These are phyloP conservation scores for Xylaria acuta DNA, from an alignment of 495 filamentous ascomycete species.

Conservation along the genomic window DNA sequence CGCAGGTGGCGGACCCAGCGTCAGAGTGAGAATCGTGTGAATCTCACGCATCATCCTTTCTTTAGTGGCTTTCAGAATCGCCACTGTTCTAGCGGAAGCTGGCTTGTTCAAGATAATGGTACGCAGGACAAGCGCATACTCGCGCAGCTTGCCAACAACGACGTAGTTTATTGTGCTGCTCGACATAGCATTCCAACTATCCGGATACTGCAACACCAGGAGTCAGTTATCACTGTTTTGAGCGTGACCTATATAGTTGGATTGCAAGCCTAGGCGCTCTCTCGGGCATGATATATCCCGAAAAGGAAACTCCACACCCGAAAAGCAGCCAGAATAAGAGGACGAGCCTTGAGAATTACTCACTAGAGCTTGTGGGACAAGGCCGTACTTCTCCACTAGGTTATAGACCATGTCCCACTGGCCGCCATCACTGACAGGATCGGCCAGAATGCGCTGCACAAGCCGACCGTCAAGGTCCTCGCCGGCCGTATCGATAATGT, in stretches of 20 bases:
- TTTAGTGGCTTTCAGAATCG: conserved; percentile 59
- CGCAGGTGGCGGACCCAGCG: conserved; percentile 76
- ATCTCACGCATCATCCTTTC: conserved; percentile 77
- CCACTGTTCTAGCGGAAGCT: conserved; percentile 31
- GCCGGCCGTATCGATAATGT: conserved; percentile 73
- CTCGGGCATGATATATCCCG: too few species aligned
- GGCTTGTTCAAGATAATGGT: conserved; percentile 46
- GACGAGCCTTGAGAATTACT: not conserved
- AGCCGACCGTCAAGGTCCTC: conserved; percentile 72
- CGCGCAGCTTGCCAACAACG: conserved; percentile 85
- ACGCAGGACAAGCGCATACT: conserved; percentile 73
- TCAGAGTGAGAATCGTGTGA: conserved; percentile 76
- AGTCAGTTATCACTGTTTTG: not conserved
- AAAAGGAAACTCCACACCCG: not conserved
- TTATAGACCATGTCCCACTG: conserved; percentile 96
- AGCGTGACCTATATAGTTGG: not conserved
- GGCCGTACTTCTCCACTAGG: conserved; percentile 82
- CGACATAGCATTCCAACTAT: conserved; percentile 75
- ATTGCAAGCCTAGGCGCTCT: not conserved
- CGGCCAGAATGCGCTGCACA: conserved; percentile 67
- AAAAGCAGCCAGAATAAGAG: not conserved
- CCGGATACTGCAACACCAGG: conserved; percentile 61
- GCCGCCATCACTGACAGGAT: conserved; percentile 79
- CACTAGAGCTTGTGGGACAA: conserved; percentile 72
- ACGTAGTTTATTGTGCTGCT: conserved; percentile 73